Evolutionary conservation across 2,329 filamentous ascomycete genomes (phyloP).

Genomic region (Bipolaris sorokiniana): DNA sequence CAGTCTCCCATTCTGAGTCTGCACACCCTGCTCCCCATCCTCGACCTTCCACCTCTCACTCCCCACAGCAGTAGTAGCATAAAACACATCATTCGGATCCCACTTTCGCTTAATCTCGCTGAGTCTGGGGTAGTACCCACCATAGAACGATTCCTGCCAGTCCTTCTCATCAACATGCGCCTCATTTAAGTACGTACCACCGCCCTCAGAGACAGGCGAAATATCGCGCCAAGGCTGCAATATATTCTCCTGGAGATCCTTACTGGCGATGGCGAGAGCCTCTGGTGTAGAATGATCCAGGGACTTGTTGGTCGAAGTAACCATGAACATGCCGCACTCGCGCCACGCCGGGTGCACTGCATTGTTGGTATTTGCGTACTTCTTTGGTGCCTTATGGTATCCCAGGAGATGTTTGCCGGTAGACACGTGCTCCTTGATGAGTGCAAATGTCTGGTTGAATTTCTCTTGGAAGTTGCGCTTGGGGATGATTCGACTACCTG

Average conservation of each 20-base stretch:
- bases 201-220: conserved; percentile 17
- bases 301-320: conserved; percentile 10
- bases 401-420: conserved; percentile 18
- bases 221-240: conserved; percentile 24
- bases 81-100: conserved; percentile 35
- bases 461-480: conserved; percentile 31
- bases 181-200: conserved; percentile 43
- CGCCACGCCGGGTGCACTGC: conserved; percentile 30
- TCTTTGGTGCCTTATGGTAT: conserved; percentile 25
- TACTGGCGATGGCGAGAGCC: conserved; percentile 15
- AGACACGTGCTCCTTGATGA: conserved; percentile 51
- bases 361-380: conserved; percentile 25
- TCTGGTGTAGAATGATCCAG: conserved; percentile 15
- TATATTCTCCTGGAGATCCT: conserved; percentile 18
- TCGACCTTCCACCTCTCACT: conserved; percentile 29
- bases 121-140: conserved; percentile 23
- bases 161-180: conserved; percentile 42
- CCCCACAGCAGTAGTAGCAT: conserved; percentile 29
- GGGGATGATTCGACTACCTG: conserved; percentile 39
- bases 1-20: conserved; percentile 28
- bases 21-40: conserved; percentile 25
- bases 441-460: conserved; percentile 28
- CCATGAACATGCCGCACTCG: conserved; percentile 21
- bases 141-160: conserved; percentile 47
- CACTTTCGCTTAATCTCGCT: conserved; percentile 29